Percentiles rank a stretch among this genome's conserved stretches.
phyloP scores from a whole-genome alignment of 208 protist species.

The Angomonas desouzai region DNA sequence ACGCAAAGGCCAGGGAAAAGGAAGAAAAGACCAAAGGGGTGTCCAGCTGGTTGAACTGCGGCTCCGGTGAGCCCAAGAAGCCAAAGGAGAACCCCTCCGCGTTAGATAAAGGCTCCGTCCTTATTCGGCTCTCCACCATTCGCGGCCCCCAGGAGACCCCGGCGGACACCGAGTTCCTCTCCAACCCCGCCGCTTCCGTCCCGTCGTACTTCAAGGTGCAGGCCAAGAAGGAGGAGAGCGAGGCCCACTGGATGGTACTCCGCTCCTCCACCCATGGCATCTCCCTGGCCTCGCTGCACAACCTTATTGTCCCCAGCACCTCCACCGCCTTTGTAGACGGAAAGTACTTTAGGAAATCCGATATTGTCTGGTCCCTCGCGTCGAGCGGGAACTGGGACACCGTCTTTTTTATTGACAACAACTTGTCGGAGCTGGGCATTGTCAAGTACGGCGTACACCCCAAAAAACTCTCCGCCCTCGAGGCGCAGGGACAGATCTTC shows the following conservation, averaged over 20 bases:
- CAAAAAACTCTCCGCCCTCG: slow-evolving; percentile 42
- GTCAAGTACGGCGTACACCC: slow-evolving; percentile 60
- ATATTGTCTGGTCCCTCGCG: slow-evolving; percentile 81
- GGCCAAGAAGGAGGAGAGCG: slow-evolving; percentile 21
- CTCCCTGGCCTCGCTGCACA: slow-evolving; percentile 59
- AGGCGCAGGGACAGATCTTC: slow-evolving; percentile 25
- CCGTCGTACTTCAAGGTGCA: slow-evolving; percentile 22
- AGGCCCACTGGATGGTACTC: slow-evolving; percentile 68
- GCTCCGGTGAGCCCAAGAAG: neutral
- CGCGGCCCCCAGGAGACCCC: slow-evolving; percentile 28
- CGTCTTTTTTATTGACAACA: slow-evolving; percentile 87
- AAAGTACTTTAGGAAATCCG: slow-evolving; percentile 71
- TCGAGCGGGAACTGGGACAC: slow-evolving; percentile 67
- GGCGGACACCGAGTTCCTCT: slow-evolving; percentile 36
- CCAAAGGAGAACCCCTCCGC: slow-evolving; percentile 8
- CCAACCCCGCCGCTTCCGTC: slow-evolving; percentile 13
- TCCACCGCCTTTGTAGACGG: slow-evolving; percentile 76
- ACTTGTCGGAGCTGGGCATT: slow-evolving; percentile 73
- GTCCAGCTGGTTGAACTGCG: slow-evolving; percentile 3
- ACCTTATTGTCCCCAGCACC: slow-evolving; percentile 49
- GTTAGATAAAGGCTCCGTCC: slow-evolving; percentile 27
- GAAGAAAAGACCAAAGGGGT: slow-evolving; percentile 14
- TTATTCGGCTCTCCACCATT: slow-evolving; percentile 55
- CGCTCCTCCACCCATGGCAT: slow-evolving; percentile 76
- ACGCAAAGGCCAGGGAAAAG: slow-evolving; percentile 17